Evolutionary conservation across 345 rosid species (phyloP), one percentile per base, ranked within the genome.

Genomic region (Conringia planisiliqua): DNA sequence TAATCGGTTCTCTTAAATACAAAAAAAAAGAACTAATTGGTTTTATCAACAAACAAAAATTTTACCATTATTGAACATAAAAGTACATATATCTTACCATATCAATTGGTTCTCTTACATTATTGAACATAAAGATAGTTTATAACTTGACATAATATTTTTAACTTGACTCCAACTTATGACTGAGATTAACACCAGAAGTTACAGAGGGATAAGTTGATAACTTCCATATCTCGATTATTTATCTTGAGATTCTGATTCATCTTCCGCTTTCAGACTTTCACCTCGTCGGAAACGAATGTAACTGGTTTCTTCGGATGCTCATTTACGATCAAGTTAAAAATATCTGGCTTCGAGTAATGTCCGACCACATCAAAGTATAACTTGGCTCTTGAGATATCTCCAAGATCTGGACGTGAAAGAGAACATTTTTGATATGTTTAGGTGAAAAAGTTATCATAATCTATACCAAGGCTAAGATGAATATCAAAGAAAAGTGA

Each of bases 341-440:
- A 85, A 63, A 93, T 83, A 66, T 93, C 98, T 4, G 97, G 94
- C 75, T 85, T 90, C n/a, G 97, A 77, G 73, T 89, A 91, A 75
- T 89, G 98, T 50, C 98, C 96, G 4, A 87, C 96, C 81, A 86
- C 96, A 73, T 91, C 96, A 6, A 91, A 91, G 77, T 82, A 90
- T 17, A 93, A 89, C 72, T 93, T 93, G 20, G 94, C 97, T 27
- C 90, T 70, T 1, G 89, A 84, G 65, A 93, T 79, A 57, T 93
- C 98, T 70, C 94, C 94, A 43, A 93, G 86, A 85, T 88, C 97
- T 91, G 76, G 39, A 42, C 30, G 20, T 43, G 7, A 8, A 55
- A 55, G 44, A 30, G 0, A 64, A 8, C 1, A 14, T 29, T 35
- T 13, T 36, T 20, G 2, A 55, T 57, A 74, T 26, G 39, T 44